phyloP scores from a whole-genome alignment of 257 asterid species.

The Hygrophila difformis region DNA sequence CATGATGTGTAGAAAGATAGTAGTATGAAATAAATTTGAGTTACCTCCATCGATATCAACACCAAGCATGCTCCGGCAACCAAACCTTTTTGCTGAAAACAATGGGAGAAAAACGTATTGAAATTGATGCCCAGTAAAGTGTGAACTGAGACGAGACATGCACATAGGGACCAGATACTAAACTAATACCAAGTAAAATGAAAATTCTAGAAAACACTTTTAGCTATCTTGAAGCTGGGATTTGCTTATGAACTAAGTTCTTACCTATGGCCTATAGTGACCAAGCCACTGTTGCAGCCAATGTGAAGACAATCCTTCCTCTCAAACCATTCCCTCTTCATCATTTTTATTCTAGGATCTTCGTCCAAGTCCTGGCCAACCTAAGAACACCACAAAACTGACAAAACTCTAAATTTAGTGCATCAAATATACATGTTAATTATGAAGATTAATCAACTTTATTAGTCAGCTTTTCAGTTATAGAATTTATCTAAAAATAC shows the following conservation, averaged over 20 bases:
- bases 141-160: neutral
- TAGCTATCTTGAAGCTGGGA: neutral
- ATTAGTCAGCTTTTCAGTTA: too few relatives aligned
- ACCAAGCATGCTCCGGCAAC: constrained; percentile 83
- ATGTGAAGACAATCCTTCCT: constrained; percentile 94
- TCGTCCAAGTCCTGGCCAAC: constrained; percentile 57
- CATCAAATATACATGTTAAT: too few relatives aligned
- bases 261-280: constrained; percentile 76
- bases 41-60: constrained; percentile 89
- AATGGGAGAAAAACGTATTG: neutral
- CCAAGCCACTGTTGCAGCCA: constrained; percentile 88
- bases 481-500: too few relatives aligned
- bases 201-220: too few relatives aligned
- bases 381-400: too few relatives aligned
- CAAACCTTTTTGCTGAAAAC: constrained; percentile 60
- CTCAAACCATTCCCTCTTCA: constrained; percentile 92
- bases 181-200: neutral
- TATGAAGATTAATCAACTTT: too few relatives aligned
- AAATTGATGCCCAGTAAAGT: constrained; percentile 4
- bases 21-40: too few relatives aligned
- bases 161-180: neutral
- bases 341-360: constrained; percentile 74
- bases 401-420: too few relatives aligned
- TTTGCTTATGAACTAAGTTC: neutral
- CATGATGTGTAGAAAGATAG: too few relatives aligned